Evolutionary conservation across 2,329 filamentous ascomycete species (phyloP), one percentile per base, ranked within the genome.

Genomic region (Beauveria rudraprayagi): DNA sequence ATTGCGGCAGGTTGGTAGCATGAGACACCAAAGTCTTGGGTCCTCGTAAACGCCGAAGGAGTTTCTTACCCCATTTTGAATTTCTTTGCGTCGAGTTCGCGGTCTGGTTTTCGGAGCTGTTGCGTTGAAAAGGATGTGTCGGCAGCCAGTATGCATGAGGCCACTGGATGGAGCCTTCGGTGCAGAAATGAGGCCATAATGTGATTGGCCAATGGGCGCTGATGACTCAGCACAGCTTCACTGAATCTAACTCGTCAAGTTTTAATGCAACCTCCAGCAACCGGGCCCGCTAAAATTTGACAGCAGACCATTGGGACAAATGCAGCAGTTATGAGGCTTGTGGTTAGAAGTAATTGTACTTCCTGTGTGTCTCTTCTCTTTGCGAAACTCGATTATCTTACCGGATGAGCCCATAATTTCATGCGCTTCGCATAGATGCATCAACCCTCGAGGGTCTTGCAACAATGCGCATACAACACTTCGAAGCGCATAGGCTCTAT

Each of bases 51-150:
- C 11, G 11, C 16, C 34, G 11, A 11, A 6, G 2, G 14, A 37
- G 11, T 17, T 26, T 66, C 75, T 65, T 73, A 78, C 76, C 71
- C 71, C 76, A 78, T 78, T 65, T 71, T 78, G 71, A 68, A 65
- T 66, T 66, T 67, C 7, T 66, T 62, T 16, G 37, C 40, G 11
- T 60, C 40, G 56, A 53, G 19, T 65, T 64, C 48, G 61, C 63
- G 61, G 59, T 62, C 44, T 53, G 40, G 37, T 40, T 51, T 47
- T 61, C 57, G 61, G 56, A 60, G 61, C 53, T 50, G 53, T 63
- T 52, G 56, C 8, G 51, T 61, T 62, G 40, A 16, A 61, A 67
- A 64, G 54, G 64, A 68, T 64, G 63, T 67, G 62, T 61, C 63
- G 50, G 52, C 46, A 40, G 47, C 59, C 60, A 43, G 52, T 59